A percentile compares a stretch with the other conserved stretches of the same genome.
phyloP scores from a whole-genome alignment of 148 eudicot species.

The Nepenthes gracilis region DNA sequence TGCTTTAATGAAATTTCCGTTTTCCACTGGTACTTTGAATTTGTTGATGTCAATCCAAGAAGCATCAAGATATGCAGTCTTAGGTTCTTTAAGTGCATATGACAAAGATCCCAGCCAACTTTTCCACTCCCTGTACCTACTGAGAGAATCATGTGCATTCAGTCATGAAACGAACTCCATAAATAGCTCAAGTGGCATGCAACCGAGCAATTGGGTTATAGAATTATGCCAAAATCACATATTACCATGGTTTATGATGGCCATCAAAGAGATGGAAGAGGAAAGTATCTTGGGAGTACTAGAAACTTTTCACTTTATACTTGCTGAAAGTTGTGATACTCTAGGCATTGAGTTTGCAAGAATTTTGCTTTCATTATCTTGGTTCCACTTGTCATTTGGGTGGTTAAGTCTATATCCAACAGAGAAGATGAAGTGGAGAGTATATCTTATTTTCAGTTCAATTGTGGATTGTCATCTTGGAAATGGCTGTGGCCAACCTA shows the following conservation, averaged over 20 bases:
- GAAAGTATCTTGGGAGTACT: conserved; percentile 61
- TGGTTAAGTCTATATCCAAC: conserved; percentile 80
- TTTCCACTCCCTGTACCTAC: conserved; percentile 60
- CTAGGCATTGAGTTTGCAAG: conserved; percentile 35
- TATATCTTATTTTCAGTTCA: conserved; percentile 61
- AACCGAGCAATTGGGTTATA: conserved; percentile 31
- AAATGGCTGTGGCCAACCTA: conserved; percentile 49
- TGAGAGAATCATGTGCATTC: conserved; percentile 69
- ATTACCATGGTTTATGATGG: conserved; percentile 70
- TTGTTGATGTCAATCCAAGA: conserved; percentile 35
- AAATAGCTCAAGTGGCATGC: conserved; percentile 16
- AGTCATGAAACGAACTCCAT: conserved; percentile 24
- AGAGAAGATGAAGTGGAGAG: conserved; percentile 62
- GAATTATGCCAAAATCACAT: conserved; percentile 51
- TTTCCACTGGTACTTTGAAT: conserved; percentile 38
- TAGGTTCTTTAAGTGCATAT: conserved; percentile 37
- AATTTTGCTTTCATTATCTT: conserved; percentile 52
- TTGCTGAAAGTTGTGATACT: conserved; percentile 38
- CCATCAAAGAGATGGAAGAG: conserved; percentile 59
- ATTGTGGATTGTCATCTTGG: conserved; percentile 59
- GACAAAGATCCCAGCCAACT: conserved; percentile 35
- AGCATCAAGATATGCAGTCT: conserved; percentile 48
- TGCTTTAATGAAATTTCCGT: conserved; percentile 60
- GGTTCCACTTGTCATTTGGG: conserved; percentile 73
- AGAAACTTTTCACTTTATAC: conserved; percentile 57